phyloP scores from a whole-genome alignment of 176 grass and related monocot species.

The Hsuehochloa calcarea region DNA sequence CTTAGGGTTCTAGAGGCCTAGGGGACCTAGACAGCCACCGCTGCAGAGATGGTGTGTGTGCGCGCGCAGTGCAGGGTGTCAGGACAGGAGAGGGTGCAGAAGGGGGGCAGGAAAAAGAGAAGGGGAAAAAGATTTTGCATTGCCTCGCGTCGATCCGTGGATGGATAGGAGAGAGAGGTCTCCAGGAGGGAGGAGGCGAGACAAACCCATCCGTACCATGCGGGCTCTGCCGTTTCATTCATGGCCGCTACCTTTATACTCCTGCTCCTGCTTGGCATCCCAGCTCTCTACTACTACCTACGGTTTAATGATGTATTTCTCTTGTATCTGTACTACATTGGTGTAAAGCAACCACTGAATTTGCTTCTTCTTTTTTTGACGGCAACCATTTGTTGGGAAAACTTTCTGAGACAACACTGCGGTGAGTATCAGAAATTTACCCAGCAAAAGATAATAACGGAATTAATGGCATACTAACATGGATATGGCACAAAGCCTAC shows the following conservation, averaged over 20 bases:
- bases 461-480: no score
- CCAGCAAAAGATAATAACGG: no score
- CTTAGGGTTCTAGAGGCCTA: constrained; percentile 28
- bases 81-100: constrained; percentile 40
- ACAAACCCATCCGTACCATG: constrained; percentile 36
- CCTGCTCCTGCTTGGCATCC: no score
- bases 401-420: no score
- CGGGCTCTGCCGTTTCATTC: constrained; percentile 4
- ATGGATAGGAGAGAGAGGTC: neutral
- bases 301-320: no score
- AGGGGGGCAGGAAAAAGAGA: constrained; percentile 31
- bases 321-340: no score
- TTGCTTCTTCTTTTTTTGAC: no score
- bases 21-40: constrained; percentile 46
- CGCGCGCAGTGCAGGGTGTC: neutral
- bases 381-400: no score
- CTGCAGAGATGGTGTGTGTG: constrained; percentile 2
- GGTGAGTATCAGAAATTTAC: no score
- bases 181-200: neutral
- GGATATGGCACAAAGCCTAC: no score
- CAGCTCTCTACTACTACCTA: no score
- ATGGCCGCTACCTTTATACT: neutral
- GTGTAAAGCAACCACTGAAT: no score
- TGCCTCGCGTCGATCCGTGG: neutral
- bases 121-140: neutral